Percentiles rank a stretch among this genome's conserved stretches.
phyloP scores from a whole-genome alignment of 148 eudicot genomes.

The Drosera capensis region DNA sequence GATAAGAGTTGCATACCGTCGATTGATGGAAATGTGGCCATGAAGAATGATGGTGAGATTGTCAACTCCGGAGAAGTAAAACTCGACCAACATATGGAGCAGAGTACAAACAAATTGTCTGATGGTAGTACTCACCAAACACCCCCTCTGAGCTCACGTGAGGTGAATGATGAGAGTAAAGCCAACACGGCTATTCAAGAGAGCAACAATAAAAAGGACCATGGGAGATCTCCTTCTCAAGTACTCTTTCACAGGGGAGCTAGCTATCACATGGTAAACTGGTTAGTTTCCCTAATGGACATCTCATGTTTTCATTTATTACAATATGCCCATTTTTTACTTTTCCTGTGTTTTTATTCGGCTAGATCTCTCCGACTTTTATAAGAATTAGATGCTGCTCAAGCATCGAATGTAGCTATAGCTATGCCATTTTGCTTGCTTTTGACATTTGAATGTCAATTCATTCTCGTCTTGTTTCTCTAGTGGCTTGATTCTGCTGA shows the following conservation, averaged over 20 bases:
- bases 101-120: slow-evolving; percentile 23
- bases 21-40: slow-evolving; percentile 12
- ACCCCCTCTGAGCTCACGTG: slow-evolving; percentile 17
- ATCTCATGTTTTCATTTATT: neutral
- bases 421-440: no score
- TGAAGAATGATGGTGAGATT: slow-evolving; percentile 24
- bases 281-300: slow-evolving; percentile 36
- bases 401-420: no score
- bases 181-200: slow-evolving; percentile 22
- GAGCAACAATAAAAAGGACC: slow-evolving; percentile 35
- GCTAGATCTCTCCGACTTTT: no score
- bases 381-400: no score
- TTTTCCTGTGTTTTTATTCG: neutral
- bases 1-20: slow-evolving; percentile 15
- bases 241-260: slow-evolving; percentile 51
- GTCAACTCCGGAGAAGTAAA: slow-evolving; percentile 16
- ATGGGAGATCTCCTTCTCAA: slow-evolving; percentile 40
- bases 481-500: slow-evolving; percentile 95
- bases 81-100: slow-evolving; percentile 22
- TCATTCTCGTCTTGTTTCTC: slow-evolving; percentile 6
- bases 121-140: slow-evolving; percentile 15
- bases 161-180: slow-evolving; percentile 19
- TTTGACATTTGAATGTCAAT: no score
- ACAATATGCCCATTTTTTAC: neutral
- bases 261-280: slow-evolving; percentile 97